Evolutionary conservation across 2,329 filamentous ascomycete species (phyloP).

Genomic region (Huntiella abstrusa): DNA sequence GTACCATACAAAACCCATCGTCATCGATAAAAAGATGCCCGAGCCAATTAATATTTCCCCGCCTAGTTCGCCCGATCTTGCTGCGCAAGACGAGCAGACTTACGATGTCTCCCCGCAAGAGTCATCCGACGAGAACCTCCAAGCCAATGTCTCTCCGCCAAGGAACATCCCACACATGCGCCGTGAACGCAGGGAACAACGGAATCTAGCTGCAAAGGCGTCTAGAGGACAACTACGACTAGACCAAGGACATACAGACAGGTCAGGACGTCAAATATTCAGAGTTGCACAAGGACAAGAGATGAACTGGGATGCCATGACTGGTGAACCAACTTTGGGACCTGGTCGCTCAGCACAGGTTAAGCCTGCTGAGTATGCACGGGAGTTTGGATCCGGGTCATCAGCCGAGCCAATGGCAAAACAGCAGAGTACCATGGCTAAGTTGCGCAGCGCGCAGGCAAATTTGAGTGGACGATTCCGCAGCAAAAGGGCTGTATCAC

Average conservation of each 20-base stretch:
- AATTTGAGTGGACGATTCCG: slow-evolving; percentile 28
- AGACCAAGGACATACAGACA: background rate
- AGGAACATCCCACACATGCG: slow-evolving; percentile 32
- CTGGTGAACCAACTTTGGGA: slow-evolving; percentile 44
- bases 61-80: slow-evolving; percentile 34
- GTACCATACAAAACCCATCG: background rate
- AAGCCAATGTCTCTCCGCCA: background rate
- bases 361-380: slow-evolving; percentile 31
- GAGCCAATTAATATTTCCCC: slow-evolving; percentile 28
- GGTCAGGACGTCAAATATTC: slow-evolving; percentile 11
- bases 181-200: slow-evolving; percentile 19
- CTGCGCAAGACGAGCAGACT: background rate
- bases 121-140: slow-evolving; percentile 19
- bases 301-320: slow-evolving; percentile 45
- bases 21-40: background rate
- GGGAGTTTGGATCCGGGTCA: slow-evolving; percentile 14
- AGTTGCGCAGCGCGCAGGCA: slow-evolving; percentile 13
- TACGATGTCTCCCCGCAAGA: slow-evolving; percentile 35
- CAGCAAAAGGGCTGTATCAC: slow-evolving; percentile 18
- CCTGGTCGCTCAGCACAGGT: slow-evolving; percentile 37
- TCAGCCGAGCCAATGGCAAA: background rate
- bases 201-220: slow-evolving; percentile 21
- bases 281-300: slow-evolving; percentile 16
- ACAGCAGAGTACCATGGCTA: slow-evolving; percentile 11
- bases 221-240: slow-evolving; percentile 19